Conservation (phyloP, 163 green algal species). For the Chlorella variabilis region DNA sequence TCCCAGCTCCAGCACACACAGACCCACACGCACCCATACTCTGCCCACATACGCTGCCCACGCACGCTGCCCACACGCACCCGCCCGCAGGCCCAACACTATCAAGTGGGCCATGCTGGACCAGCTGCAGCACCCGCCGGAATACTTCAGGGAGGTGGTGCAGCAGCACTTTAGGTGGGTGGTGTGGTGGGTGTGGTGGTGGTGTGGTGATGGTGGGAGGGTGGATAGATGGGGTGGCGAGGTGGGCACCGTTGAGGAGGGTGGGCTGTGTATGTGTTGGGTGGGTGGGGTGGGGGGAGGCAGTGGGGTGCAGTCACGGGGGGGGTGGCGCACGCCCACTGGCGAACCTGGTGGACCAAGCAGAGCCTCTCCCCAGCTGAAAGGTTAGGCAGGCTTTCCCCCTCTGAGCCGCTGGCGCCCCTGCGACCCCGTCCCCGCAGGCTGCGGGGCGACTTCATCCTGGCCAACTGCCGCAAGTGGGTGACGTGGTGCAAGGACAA, state of each 20-base stretch:
- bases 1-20: no score
- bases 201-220: no score
- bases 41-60: background rate
- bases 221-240: background rate
- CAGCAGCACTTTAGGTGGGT: conserved; percentile 29
- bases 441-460: conserved; percentile 21
- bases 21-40: background rate
- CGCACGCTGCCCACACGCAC: background rate
- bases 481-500: conserved; percentile 33
- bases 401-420: no score
- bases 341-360: no score
- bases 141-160: conserved; percentile 26
- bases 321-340: no score
- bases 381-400: no score
- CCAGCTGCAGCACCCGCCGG: conserved; percentile 33
- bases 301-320: no score
- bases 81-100: background rate
- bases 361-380: no score
- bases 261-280: background rate
- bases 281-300: no score
- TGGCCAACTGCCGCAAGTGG: conserved; percentile 28
- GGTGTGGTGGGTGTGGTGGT: background rate
- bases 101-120: conserved; percentile 40
- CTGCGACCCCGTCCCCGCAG: no score
- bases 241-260: no score